Base-by-base conservation (phyloP, 2,329 filamentous ascomycete genomes). In the Hymenoscyphus repandus region DNA sequence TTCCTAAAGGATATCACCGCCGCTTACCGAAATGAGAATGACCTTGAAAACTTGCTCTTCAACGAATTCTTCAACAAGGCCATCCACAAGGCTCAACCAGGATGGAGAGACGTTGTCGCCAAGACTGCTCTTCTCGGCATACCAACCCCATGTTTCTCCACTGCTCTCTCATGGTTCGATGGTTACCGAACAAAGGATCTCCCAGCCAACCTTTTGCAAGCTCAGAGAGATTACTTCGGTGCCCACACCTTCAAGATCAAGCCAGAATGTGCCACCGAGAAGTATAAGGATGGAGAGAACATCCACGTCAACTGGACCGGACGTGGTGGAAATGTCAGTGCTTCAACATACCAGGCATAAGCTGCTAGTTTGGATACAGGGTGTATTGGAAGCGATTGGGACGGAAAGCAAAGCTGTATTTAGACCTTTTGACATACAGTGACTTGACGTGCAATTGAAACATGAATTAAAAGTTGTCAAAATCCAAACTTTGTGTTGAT, bases 231-330 rank as follows among this genome's bases (percentile, higher is more conserved):
- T 74, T 99, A 97, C 88, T 99, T 99, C 70, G 93, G 93, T 72
- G 88, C 88, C 59, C 88, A 93, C 79, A 93, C 88, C 62, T 93
- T 93, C 85, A 77, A 77, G 66, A 82, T 93, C 75, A 92, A 93
- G 85, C 86, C 88, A 55, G 87, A 92, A 75, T 67, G 64, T 60
- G 87, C 87, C 64, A 86, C 67, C 71, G 82, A 77, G 52, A 90
- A 90, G 75, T 95, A 95, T 78, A 86, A 85, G 61, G 82, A 79
- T 64, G 90, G 85, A 72, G 77, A 90, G 76, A 83, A 97, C 72
- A 93, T 92, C 70, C 93, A 99, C 82, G 90, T 97, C 73, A 99
- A 99, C 88, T 99, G 93, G 93, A 99, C 93, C 64, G 93, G 93
- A 66, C 88, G 93, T 71, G 93, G 93, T 70, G 93, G 93, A 69